A percentile compares a stretch with the other conserved stretches of the same genome.
Evolutionary conservation across 2,329 filamentous ascomycete species (phyloP).

Genomic region (Trichoderma koningiopsis): DNA sequence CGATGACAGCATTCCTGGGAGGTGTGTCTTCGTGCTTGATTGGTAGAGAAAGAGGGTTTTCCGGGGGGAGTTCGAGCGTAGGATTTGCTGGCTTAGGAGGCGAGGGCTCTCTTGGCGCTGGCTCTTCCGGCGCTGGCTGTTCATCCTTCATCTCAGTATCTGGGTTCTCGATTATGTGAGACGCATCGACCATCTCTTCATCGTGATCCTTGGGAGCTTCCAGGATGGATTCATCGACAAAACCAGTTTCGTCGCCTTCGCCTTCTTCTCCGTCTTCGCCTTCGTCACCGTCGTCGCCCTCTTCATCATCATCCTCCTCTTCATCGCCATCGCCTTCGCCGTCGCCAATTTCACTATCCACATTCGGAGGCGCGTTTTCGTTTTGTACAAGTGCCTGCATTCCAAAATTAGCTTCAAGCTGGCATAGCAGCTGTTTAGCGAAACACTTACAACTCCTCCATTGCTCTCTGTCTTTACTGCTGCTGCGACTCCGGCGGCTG

Average conservation of each 20-base stretch:
- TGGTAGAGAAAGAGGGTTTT: constrained; percentile 34
- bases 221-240: constrained; percentile 39
- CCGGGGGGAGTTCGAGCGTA: constrained; percentile 38
- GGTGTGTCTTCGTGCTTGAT: constrained; percentile 53
- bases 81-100: constrained; percentile 31
- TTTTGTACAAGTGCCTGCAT: constrained; percentile 46
- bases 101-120: constrained; percentile 27
- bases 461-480: constrained; percentile 43
- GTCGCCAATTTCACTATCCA: constrained; percentile 58
- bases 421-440: not conserved
- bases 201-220: constrained; percentile 39
- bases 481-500: constrained; percentile 42
- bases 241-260: constrained; percentile 48
- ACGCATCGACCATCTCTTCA: constrained; percentile 43
- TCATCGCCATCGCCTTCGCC: constrained; percentile 49
- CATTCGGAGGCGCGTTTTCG: constrained; percentile 48
- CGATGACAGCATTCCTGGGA: constrained; percentile 33
- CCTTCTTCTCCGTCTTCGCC: constrained; percentile 50
- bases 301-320: constrained; percentile 47
- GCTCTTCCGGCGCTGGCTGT: constrained; percentile 27
- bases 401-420: constrained; percentile 3
- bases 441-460: constrained; percentile 43
- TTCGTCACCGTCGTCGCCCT: constrained; percentile 51
- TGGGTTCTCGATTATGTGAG: constrained; percentile 32
- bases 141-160: constrained; percentile 36